Base-by-base conservation (phyloP, 495 filamentous ascomycete species). In the Hypoxylon crocopeplum region DNA sequence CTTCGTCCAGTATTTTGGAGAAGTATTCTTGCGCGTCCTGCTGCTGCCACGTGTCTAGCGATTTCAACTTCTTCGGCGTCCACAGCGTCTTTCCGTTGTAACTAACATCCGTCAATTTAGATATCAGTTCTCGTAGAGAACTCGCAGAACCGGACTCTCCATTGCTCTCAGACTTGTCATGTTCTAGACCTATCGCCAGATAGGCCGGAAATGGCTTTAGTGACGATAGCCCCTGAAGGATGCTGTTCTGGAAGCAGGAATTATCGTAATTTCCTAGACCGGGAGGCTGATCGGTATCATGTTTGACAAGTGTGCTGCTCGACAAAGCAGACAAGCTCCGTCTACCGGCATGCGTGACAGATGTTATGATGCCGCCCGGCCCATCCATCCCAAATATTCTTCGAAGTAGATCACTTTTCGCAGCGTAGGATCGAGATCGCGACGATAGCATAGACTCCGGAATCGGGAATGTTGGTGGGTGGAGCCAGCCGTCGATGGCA, bases 1-100 rank as follows among this genome's bases (percentile, higher is more conserved):
- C 75, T 58, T 93, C 86, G 44, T 93, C 90, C 48, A 96, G 77
- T 19, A 99, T 75, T 63, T 93, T 96, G 13, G 92, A 91, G 49
- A 90, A 96, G 68, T 97, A 99, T 71, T 99, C 95, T 71, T 99
- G 95, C 4, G 95, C 95, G 77, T 99, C 95, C 68, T 99, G 95
- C 66, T 99, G 95, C 70, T 96, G 88, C 87, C 88, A 94, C 39
- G 88, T 93, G 67, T 86, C 92, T 86, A 97, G 91, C 10, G 83
- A 89, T 68, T 94, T 94, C 11, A 97, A 68, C 49, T 86, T 84
- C 2, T 82, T 71, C 0, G 89, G 88, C 13, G 90, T 89, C 90
- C 90, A 94, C 7, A 96, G 75, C 32, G 82, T 86, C 61, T 77
- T 80, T 25, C 90, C 90, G 58, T 86, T 82, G 64, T 88, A 90